These are phyloP conservation scores for Proteromonas lacertae DNA, from an alignment of 352 stramenopile species.

Conservation along the genomic window DNA sequence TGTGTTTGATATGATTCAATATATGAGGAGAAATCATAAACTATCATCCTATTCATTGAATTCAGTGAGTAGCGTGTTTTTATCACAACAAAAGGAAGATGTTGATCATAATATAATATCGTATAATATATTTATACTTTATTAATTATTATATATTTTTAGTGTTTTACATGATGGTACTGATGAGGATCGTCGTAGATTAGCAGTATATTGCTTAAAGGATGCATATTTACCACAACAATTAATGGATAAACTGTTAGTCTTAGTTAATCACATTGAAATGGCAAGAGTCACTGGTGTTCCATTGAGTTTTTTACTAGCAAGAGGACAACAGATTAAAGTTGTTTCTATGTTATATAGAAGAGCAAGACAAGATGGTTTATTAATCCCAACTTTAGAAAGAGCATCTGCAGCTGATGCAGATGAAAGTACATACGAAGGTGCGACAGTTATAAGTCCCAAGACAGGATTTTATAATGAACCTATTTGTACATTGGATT, in stretches of 20 bases:
- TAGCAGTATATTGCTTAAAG: constrained; percentile 98
- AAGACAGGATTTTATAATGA: constrained; percentile 95
- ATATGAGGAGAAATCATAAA: constrained; percentile 98
- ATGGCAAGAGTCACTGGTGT: constrained; percentile 96
- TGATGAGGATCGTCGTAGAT: constrained; percentile 75
- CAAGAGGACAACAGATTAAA: constrained; percentile 85
- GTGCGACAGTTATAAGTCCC: constrained; percentile 91
- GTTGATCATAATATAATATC: constrained; percentile 96
- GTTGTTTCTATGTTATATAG: constrained; percentile 93
- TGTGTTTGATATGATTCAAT: constrained; percentile 92
- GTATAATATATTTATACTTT: constrained; percentile 34
- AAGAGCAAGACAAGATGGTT: constrained; percentile 59
- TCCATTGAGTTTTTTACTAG: constrained; percentile 81
- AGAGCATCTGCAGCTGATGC: constrained; percentile 26
- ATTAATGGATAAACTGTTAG: constrained; percentile 87
- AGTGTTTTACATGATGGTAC: constrained; percentile 50
- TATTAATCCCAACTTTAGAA: constrained; percentile 76
- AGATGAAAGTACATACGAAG: constrained; percentile 73
- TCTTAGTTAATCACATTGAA: constrained; percentile 97
- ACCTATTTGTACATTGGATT: constrained; percentile 95
- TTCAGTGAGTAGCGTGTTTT: constrained; percentile 76
- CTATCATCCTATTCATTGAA: constrained; percentile 96
- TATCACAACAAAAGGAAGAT: constrained; percentile 96
- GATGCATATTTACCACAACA: constrained; percentile 76
- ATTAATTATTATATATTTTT: not conserved